Conservation (phyloP, 2,329 filamentous ascomycete genomes). For the Trichophaea hybrida region DNA sequence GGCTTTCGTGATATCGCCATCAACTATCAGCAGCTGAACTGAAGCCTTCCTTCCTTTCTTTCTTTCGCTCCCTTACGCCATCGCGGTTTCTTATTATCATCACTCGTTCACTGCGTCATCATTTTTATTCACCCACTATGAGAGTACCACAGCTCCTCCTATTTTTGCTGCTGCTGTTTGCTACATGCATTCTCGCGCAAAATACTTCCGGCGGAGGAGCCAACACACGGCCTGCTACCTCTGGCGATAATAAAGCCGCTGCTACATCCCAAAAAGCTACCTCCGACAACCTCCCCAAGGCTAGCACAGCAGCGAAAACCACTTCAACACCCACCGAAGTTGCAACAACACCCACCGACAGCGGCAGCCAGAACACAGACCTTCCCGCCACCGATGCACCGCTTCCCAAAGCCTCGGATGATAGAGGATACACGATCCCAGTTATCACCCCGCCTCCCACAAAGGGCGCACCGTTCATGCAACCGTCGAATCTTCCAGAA, state of each 20-base stretch:
- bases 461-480: constrained; percentile 77
- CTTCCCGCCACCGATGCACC: neutral
- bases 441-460: constrained; percentile 68
- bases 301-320: neutral
- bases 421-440: constrained; percentile 36
- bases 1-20: too few relatives aligned
- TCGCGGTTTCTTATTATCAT: too few relatives aligned
- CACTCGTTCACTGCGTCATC: neutral
- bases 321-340: neutral
- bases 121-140: neutral
- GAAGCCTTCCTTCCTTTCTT: too few relatives aligned
- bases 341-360: neutral
- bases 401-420: neutral
- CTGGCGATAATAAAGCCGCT: neutral
- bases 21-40: too few relatives aligned
- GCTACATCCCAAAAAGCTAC: neutral
- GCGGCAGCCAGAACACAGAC: neutral
- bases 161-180: neutral
- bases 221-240: neutral
- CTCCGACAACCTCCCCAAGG: neutral
- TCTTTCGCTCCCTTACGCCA: too few relatives aligned
- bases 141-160: neutral
- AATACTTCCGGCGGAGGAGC: neutral
- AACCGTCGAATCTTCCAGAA: constrained; percentile 68
- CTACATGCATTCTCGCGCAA: neutral